Base-by-base conservation (phyloP, 164 flowering plant species). In the Macadamia integrifolia region DNA sequence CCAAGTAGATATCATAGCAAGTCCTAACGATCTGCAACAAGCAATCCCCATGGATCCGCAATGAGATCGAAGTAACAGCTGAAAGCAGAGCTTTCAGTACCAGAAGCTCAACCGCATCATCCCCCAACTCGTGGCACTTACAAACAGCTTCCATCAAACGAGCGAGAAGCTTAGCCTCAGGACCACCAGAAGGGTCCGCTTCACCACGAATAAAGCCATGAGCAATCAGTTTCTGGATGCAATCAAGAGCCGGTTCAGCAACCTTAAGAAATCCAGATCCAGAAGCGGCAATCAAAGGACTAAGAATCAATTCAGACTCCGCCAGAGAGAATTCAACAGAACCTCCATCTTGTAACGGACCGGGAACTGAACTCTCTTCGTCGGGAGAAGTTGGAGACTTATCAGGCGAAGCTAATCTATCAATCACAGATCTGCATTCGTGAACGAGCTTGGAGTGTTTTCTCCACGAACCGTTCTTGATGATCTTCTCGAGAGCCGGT, bases 381-480 rank as follows among this genome's bases (percentile, higher is more conserved):
- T 58, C 67, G 7, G 72, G 57, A 13, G 62, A n/a, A 28, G 65
- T 32, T 10, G 75, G 64, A 40, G 64, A 55, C 32, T 77, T 67
- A 10, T 55, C 64, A 0, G 84, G 72, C 9, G 88, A 70, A 40
- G 70, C 50, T 73, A 92, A 70, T 49, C 62, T 76, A 35, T 88
- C 94, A 76, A 90, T 70, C 8, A 92, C 76, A 60, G 89, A 78
- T 77, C 92, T 94, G 76, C 96, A 92, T 68, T 94, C 88, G 68
- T 86, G 79, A 43, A 77, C 90, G 67, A 94, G 93, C 78, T 90
- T 94, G 23, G 96, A 79, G 80, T 92, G 97, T 74, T 92, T 92
- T 6, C 99, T 79, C 97, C 97, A 92, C 3, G 99, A 94, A 4
- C 86, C 96, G 78, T 86, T 94, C 74, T 94, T 94, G 78, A 87